Evolutionary conservation across 139 green algal species (phyloP).

Genomic region (Chlorella sorokiniana): DNA sequence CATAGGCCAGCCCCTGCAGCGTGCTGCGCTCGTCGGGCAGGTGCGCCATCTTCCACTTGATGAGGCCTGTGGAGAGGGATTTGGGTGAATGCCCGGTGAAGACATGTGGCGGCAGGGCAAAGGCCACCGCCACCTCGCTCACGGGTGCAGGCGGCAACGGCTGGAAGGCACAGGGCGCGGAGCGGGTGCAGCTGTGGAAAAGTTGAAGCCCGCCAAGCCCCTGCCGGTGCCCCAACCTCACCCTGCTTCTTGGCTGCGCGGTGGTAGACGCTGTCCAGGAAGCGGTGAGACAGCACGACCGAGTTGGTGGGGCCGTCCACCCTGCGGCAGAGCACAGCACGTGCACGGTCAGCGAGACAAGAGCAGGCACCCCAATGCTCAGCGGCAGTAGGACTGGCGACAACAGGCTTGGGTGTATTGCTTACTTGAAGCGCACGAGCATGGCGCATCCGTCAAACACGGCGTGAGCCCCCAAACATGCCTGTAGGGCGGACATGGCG

Average conservation of each 20-base stretch:
- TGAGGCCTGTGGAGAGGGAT: not conserved
- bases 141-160: too few relatives aligned
- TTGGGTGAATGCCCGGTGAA: not conserved
- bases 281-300: constrained; percentile 36
- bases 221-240: not conserved
- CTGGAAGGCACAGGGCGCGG: not conserved
- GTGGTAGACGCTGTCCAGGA: constrained; percentile 34
- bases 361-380: not conserved
- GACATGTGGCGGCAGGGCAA: too few relatives aligned
- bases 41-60: constrained; percentile 17
- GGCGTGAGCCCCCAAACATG: constrained; percentile 29
- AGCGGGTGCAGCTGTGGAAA: not conserved
- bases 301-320: constrained; percentile 11
- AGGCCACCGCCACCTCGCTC: too few relatives aligned
- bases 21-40: not conserved
- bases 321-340: not conserved
- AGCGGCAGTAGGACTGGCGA: not conserved
- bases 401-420: too few relatives aligned
- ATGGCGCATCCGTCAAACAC: constrained; percentile 42
- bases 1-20: not conserved
- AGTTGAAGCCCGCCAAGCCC: not conserved
- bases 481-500: not conserved
- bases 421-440: constrained; percentile 24
- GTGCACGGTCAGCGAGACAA: not conserved
- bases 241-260: constrained; percentile 1